phyloP scores from a whole-genome alignment of 2,329 filamentous ascomycete species.

The Nectriaceae sp. region DNA sequence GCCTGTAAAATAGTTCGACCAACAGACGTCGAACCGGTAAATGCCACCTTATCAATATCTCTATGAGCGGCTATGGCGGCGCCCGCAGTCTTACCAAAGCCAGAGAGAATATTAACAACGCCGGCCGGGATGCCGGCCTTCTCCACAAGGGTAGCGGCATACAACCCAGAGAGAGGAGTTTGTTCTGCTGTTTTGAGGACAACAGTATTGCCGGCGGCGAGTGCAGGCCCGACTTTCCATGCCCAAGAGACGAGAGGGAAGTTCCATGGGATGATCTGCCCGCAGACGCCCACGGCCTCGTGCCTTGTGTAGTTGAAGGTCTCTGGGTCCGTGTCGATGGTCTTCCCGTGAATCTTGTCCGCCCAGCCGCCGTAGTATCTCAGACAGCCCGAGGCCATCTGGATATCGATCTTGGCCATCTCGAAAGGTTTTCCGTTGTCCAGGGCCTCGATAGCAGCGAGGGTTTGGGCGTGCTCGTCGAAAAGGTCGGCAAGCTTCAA shows the following conservation, averaged over 20 bases:
- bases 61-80: background rate
- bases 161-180: background rate
- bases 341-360: slow-evolving; percentile 4
- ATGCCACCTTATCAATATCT: slow-evolving; percentile 1
- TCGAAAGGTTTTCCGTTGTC: slow-evolving; percentile 6
- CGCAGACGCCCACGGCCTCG: slow-evolving; percentile 11
- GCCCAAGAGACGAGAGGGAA: background rate
- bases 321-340: slow-evolving; percentile 3
- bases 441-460: slow-evolving; percentile 3
- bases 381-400: background rate
- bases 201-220: slow-evolving; percentile 1
- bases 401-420: background rate
- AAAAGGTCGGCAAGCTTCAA: slow-evolving; percentile 3
- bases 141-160: background rate
- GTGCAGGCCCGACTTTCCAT: slow-evolving; percentile 1
- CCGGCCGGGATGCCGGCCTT: background rate
- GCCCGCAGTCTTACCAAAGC: background rate
- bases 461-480: slow-evolving; percentile 3
- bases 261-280: slow-evolving; percentile 11
- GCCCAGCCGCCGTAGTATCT: slow-evolving; percentile 11
- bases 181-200: slow-evolving; percentile 3
- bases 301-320: slow-evolving; percentile 6
- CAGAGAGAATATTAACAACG: slow-evolving; percentile 1
- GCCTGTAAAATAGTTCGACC: background rate
- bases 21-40: background rate